Evolutionary conservation across 192 early-diverging fungal genomes (phyloP).

Genomic region (Spizellomyces punctatus): DNA sequence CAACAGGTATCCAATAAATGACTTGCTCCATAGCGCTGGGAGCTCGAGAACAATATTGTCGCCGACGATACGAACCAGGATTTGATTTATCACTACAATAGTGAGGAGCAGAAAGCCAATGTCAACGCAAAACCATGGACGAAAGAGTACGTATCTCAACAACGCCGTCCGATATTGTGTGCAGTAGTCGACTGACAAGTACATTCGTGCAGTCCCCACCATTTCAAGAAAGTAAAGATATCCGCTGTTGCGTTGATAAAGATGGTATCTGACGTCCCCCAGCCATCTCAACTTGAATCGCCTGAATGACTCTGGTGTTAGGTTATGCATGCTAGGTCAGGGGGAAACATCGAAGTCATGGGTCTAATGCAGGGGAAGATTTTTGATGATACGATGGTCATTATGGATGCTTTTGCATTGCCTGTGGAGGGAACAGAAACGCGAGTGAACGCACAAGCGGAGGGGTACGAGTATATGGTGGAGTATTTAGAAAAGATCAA

Average conservation of each 20-base stretch:
- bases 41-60: conserved; percentile 74
- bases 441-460: conserved; percentile 86
- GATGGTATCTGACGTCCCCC: conserved; percentile 68
- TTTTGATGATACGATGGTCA: conserved; percentile 80
- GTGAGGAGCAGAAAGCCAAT: conserved; percentile 62
- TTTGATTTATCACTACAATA: conserved; percentile 79
- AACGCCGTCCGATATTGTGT: neutral
- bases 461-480: conserved; percentile 98
- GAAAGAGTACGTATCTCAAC: conserved; percentile 63
- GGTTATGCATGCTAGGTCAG: conserved; percentile 97
- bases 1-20: too few relatives aligned
- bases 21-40: conserved; percentile 34
- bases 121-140: conserved; percentile 78
- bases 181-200: neutral
- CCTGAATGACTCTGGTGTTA: conserved; percentile 21
- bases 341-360: conserved; percentile 96
- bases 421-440: conserved; percentile 99
- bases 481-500: conserved; percentile 81
- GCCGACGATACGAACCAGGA: conserved; percentile 61
- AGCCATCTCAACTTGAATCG: neutral
- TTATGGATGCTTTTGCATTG: conserved; percentile 96
- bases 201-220: conserved; percentile 65
- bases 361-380: conserved; percentile 97
- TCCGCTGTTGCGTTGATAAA: conserved; percentile 96
- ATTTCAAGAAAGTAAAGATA: conserved; percentile 87